Evolutionary conservation across 2,329 filamentous ascomycete genomes (phyloP).

Genomic region (Aspergillus costaricaensis): DNA sequence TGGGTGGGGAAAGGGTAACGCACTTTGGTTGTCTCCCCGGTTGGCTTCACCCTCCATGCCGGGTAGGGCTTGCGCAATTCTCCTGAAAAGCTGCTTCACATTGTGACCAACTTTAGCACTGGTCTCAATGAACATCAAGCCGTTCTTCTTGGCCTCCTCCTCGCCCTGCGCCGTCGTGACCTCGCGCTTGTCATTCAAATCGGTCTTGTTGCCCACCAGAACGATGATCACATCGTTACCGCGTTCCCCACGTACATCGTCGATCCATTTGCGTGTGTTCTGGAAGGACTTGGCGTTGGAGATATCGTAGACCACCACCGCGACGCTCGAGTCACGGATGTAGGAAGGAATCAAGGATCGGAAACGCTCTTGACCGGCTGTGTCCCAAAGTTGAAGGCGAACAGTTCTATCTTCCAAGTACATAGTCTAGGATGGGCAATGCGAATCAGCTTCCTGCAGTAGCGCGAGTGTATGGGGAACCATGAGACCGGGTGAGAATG

Average conservation of each 20-base stretch:
- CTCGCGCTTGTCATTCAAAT: conserved; percentile 96
- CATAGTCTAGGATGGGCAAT: conserved; percentile 70
- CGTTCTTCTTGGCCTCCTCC: conserved; percentile 97
- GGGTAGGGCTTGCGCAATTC: conserved; percentile 95
- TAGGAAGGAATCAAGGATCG: conserved; percentile 96
- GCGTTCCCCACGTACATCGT: conserved; percentile 93
- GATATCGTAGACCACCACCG: conserved; percentile 98
- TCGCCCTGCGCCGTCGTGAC: conserved; percentile 95
- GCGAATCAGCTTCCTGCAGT: conserved; percentile 12
- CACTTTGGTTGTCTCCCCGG: conserved; percentile 78
- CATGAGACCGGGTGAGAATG: background rate
- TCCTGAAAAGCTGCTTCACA: conserved; percentile 94
- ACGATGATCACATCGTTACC: conserved; percentile 99
- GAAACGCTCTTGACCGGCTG: conserved; percentile 95
- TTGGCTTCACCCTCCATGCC: conserved; percentile 93
- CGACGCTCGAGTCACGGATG: conserved; percentile 96
- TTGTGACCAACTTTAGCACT: conserved; percentile 98
- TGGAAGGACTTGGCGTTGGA: conserved; percentile 97
- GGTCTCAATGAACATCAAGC: conserved; percentile 98
- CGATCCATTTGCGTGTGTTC: conserved; percentile 99
- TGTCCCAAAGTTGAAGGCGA: conserved; percentile 97
- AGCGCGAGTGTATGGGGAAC: background rate
- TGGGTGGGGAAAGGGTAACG: conserved; percentile 39
- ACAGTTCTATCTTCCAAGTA: conserved; percentile 98
- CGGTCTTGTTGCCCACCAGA: conserved; percentile 97